These are phyloP conservation scores for Porphyrellus cyaneotinctus DNA, from an alignment of 768 basidiomycete genomes.

Conservation along the genomic window DNA sequence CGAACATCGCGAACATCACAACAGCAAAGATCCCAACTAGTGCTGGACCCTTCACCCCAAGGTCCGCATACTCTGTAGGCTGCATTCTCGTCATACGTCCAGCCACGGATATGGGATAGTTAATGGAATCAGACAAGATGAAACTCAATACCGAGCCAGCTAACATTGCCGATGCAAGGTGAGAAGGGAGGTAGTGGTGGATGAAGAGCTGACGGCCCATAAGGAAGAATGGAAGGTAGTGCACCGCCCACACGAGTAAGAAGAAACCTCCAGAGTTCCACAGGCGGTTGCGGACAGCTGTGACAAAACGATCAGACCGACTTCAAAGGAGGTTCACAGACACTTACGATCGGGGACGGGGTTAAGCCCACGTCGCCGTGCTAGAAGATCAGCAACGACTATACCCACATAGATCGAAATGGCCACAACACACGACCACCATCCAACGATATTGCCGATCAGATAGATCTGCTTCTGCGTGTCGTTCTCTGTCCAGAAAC, in stretches of 20 bases:
- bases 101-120: slow-evolving; percentile 81
- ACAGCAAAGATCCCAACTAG: slow-evolving; percentile 55
- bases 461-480: slow-evolving; percentile 92
- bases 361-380: slow-evolving; percentile 76
- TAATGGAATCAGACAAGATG: slow-evolving; percentile 83
- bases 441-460: slow-evolving; percentile 89
- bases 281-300: slow-evolving; percentile 88
- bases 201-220: slow-evolving; percentile 97
- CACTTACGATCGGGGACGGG: slow-evolving; percentile 85
- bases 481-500: slow-evolving; percentile 93
- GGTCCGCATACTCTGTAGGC: slow-evolving; percentile 57
- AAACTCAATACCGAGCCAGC: slow-evolving; percentile 92
- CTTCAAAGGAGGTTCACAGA: neutral
- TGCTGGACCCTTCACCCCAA: slow-evolving; percentile 73
- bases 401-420: slow-evolving; percentile 88
- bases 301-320: slow-evolving; percentile 2
- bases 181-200: slow-evolving; percentile 97
- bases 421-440: slow-evolving; percentile 90
- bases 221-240: slow-evolving; percentile 96
- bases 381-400: slow-evolving; percentile 83
- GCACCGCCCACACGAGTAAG: slow-evolving; percentile 88
- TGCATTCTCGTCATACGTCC: slow-evolving; percentile 62
- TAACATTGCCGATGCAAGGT: slow-evolving; percentile 86
- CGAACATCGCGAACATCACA: slow-evolving; percentile 59
- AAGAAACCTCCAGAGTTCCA: slow-evolving; percentile 98